Evolutionary conservation across 768 basidiomycete species (phyloP).

Genomic region (Hygrocybe coccinea): DNA sequence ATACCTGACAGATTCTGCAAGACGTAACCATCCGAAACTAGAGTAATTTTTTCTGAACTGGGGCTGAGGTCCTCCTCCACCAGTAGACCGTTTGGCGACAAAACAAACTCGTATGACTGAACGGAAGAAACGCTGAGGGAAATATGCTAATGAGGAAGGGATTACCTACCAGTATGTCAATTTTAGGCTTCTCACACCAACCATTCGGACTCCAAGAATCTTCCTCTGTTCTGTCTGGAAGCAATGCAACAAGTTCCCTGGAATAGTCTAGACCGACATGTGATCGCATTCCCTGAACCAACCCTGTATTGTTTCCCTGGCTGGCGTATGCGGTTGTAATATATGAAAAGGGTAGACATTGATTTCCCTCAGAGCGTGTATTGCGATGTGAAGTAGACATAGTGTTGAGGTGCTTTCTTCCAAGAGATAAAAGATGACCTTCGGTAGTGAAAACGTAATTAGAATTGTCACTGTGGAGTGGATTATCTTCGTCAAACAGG

Average conservation of each 20-base stretch:
- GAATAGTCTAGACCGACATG: constrained; percentile 80
- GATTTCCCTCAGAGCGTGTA: constrained; percentile 59
- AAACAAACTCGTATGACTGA: constrained; percentile 78
- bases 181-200: constrained; percentile 68
- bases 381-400: constrained; percentile 55
- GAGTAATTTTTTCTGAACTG: constrained; percentile 55
- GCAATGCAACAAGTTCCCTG: constrained; percentile 57
- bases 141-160: neutral
- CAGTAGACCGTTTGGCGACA: constrained; percentile 53
- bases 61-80: constrained; percentile 70
- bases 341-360: constrained; percentile 69
- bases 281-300: constrained; percentile 64
- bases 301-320: constrained; percentile 35
- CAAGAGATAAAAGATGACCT: constrained; percentile 80
- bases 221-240: constrained; percentile 46
- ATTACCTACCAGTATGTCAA: constrained; percentile 61
- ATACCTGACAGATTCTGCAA: constrained; percentile 76
- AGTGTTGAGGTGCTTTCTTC: constrained; percentile 47
- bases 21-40: constrained; percentile 64
- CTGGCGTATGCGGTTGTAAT: constrained; percentile 26
- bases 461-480: constrained; percentile 67
- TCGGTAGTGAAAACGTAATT: constrained; percentile 94
- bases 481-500: constrained; percentile 83
- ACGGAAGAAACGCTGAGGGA: constrained; percentile 2
- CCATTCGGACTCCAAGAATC: constrained; percentile 62